phyloP scores from a whole-genome alignment of 2,329 filamentous ascomycete species.

The Calonectria multiphialidica region DNA sequence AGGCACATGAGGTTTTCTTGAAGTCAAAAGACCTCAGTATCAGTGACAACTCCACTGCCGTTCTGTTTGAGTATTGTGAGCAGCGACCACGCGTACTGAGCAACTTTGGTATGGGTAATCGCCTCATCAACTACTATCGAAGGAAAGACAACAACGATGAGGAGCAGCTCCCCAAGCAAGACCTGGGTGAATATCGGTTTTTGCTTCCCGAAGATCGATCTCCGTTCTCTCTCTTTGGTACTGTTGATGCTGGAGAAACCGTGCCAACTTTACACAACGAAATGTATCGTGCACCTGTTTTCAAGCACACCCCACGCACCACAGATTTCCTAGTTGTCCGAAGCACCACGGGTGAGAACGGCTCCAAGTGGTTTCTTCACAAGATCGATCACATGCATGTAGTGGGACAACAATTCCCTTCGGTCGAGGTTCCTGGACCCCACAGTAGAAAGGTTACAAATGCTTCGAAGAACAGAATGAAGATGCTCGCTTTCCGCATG shows the following conservation, averaged over 20 bases:
- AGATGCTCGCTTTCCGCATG: constrained; percentile 94
- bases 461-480: constrained; percentile 95
- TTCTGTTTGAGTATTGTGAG: constrained; percentile 96
- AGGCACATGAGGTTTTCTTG: constrained; percentile 82
- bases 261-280: constrained; percentile 93
- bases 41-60: constrained; percentile 87
- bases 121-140: constrained; percentile 96
- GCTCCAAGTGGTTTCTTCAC: constrained; percentile 84
- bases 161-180: constrained; percentile 79
- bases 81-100: constrained; percentile 92
- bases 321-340: constrained; percentile 91
- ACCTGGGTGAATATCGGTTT: constrained; percentile 90
- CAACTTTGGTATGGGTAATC: constrained; percentile 97
- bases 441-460: constrained; percentile 96
- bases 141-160: constrained; percentile 82
- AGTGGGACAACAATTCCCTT: constrained; percentile 93
- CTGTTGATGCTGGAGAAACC: constrained; percentile 90
- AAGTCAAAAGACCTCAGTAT: constrained; percentile 86
- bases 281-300: constrained; percentile 95
- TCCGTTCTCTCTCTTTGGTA: constrained; percentile 94
- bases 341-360: constrained; percentile 82
- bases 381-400: constrained; percentile 92
- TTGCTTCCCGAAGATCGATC: constrained; percentile 94
- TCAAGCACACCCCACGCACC: constrained; percentile 81
- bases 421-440: constrained; percentile 90